These are phyloP conservation scores for Neofusicoccum kwambonambiense DNA, from an alignment of 2,329 filamentous ascomycete species.

Conservation along the genomic window DNA sequence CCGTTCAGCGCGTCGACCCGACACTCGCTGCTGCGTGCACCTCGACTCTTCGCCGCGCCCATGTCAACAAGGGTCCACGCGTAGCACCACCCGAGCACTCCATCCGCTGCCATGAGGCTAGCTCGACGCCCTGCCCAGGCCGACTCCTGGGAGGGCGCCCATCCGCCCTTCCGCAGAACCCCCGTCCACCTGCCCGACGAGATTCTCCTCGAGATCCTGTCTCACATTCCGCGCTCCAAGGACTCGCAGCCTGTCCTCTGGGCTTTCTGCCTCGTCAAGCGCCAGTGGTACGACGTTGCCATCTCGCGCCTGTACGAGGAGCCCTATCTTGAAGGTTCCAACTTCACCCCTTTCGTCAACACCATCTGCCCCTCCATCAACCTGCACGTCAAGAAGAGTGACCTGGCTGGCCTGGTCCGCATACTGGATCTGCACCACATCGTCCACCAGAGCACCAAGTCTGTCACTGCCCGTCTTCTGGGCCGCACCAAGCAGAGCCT, in stretches of 20 bases:
- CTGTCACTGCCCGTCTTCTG: constrained; percentile 56
- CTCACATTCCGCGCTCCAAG: constrained; percentile 38
- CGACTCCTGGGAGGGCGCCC: neutral
- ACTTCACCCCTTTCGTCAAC: constrained; percentile 54
- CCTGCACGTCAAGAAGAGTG: constrained; percentile 48
- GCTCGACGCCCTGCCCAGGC: neutral
- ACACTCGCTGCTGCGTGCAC: neutral
- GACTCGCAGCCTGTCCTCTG: constrained; percentile 49
- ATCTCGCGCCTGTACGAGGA: constrained; percentile 52
- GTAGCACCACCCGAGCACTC: neutral
- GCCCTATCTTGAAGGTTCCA: constrained; percentile 52
- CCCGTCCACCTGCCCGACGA: constrained; percentile 53
- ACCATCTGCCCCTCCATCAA: constrained; percentile 56
- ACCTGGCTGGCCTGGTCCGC: constrained; percentile 51
- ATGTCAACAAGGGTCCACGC: neutral
- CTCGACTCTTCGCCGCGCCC: neutral
- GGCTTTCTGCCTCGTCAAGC: constrained; percentile 49
- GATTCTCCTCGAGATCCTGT: constrained; percentile 52
- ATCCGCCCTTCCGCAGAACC: neutral
- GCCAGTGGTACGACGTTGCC: constrained; percentile 57
- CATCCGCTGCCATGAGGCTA: neutral
- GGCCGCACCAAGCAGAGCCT: constrained; percentile 53
- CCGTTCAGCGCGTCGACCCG: neutral
- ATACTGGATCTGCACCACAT: constrained; percentile 54
- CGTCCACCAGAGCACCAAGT: constrained; percentile 60